Evolutionary conservation across 768 basidiomycete species (phyloP).

Genomic region (Boletus patriciae): DNA sequence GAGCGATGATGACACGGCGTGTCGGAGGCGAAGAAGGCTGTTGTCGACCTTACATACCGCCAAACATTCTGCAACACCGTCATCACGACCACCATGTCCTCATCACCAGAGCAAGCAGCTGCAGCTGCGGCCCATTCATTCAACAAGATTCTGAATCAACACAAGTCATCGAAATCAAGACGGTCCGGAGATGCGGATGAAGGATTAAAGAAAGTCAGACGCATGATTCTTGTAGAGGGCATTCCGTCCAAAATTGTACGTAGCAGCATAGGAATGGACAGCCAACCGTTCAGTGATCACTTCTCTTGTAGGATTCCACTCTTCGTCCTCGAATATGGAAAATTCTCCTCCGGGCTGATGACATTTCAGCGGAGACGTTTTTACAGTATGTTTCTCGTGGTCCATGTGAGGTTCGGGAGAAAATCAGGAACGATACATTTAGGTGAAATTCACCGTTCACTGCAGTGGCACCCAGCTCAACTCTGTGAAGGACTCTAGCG

Average conservation of each 20-base stretch:
- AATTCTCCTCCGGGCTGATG: conserved; percentile 80
- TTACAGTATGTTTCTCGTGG: conserved; percentile 78
- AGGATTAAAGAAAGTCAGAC: conserved; percentile 78
- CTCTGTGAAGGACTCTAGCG: conserved; percentile 67
- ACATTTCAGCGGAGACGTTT: conserved; percentile 73
- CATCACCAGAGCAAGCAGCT: conserved; percentile 28
- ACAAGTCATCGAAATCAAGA: conserved; percentile 66
- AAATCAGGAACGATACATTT: conserved; percentile 96
- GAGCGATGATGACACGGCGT: background rate
- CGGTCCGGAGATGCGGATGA: conserved; percentile 71
- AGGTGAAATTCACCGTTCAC: conserved; percentile 47
- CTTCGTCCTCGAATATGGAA: conserved; percentile 94
- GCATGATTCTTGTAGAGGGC: conserved; percentile 88
- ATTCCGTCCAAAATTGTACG: conserved; percentile 77
- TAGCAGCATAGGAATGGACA: conserved; percentile 14
- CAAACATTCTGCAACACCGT: conserved; percentile 10
- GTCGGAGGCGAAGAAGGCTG: background rate
- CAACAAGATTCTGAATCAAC: conserved; percentile 74
- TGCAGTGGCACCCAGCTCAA: background rate
- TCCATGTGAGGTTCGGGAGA: conserved; percentile 84
- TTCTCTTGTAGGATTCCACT: conserved; percentile 61
- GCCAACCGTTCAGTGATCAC: conserved; percentile 1
- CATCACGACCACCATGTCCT: conserved; percentile 22
- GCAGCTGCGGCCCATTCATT: conserved; percentile 65
- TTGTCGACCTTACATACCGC: background rate